These are phyloP conservation scores for Cicer judaicum DNA, from an alignment of 306 rosid species.

Conservation along the genomic window DNA sequence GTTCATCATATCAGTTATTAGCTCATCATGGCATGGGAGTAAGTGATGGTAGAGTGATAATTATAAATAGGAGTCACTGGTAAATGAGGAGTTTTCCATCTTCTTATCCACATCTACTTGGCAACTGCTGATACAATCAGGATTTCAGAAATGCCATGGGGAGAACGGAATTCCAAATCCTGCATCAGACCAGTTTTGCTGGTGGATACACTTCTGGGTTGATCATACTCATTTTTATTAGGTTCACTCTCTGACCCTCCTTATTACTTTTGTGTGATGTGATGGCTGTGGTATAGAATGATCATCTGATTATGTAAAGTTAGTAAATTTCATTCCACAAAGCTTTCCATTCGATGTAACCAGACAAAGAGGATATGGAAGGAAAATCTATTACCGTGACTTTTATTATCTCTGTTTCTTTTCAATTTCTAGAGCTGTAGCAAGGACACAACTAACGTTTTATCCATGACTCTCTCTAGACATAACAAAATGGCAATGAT, in stretches of 20 bases:
- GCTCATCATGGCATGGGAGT: conserved; percentile 20
- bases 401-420: neutral
- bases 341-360: conserved; percentile 7
- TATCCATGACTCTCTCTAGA: neutral
- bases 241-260: conserved; percentile 16
- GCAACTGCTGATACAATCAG: conserved; percentile 36
- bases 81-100: conserved; percentile 25
- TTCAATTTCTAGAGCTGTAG: conserved; percentile 11
- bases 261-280: conserved; percentile 26
- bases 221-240: conserved; percentile 30
- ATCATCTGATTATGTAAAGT: conserved; percentile 2
- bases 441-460: neutral
- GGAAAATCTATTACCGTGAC: conserved; percentile 19
- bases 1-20: conserved; percentile 46
- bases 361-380: conserved; percentile 22
- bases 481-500: no score
- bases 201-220: conserved; percentile 27
- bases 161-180: conserved; percentile 21
- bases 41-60: conserved; percentile 8
- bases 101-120: conserved; percentile 13
- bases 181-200: conserved; percentile 4
- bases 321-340: neutral
- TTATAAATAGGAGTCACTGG: conserved; percentile 28
- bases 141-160: neutral
- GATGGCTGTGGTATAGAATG: conserved; percentile 29